Conservation (phyloP, 306 rosid genomes). For the Trifolium subterraneum region DNA sequence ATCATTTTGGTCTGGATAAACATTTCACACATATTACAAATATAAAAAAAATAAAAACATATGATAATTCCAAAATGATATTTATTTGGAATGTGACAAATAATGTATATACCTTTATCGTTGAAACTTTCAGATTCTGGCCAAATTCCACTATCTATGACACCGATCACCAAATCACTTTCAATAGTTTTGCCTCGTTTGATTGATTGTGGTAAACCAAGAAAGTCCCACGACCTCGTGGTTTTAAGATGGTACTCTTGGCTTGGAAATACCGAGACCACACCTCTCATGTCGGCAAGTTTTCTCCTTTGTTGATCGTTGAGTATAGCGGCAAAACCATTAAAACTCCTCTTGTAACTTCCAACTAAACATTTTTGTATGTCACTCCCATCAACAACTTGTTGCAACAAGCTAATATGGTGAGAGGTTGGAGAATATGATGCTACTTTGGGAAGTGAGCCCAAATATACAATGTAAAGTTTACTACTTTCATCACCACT, state of each 20-base stretch:
- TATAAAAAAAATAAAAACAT: too few relatives aligned
- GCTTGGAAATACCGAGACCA: conserved; percentile 41
- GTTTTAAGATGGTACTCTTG: conserved; percentile 10
- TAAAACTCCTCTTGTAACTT: conserved; percentile 42
- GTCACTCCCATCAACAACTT: not conserved
- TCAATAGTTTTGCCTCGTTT: not conserved
- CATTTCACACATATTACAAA: too few relatives aligned
- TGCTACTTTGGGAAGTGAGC: conserved; percentile 16
- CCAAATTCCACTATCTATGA: conserved; percentile 43
- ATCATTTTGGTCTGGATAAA: too few relatives aligned
- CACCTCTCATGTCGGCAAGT: conserved; percentile 10
- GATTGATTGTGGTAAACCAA: conserved; percentile 20
- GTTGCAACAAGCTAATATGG: conserved; percentile 30
- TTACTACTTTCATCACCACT: not conserved
- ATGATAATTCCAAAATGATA: too few relatives aligned
- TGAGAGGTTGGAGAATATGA: conserved; percentile 27
- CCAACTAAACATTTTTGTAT: not conserved
- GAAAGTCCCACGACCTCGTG: conserved; percentile 45
- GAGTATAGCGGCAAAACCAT: conserved; percentile 40
- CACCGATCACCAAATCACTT: conserved; percentile 34
- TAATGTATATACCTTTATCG: not conserved
- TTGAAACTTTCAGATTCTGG: conserved; percentile 43
- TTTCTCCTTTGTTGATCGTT: conserved; percentile 17
- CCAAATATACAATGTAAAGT: conserved; percentile 29
- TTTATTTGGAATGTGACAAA: too few relatives aligned